Percentiles rank a stretch among this genome's conserved stretches.
These are phyloP conservation scores for Calonectria honghensis DNA, from an alignment of 2,329 filamentous ascomycete species.

Conservation along the genomic window DNA sequence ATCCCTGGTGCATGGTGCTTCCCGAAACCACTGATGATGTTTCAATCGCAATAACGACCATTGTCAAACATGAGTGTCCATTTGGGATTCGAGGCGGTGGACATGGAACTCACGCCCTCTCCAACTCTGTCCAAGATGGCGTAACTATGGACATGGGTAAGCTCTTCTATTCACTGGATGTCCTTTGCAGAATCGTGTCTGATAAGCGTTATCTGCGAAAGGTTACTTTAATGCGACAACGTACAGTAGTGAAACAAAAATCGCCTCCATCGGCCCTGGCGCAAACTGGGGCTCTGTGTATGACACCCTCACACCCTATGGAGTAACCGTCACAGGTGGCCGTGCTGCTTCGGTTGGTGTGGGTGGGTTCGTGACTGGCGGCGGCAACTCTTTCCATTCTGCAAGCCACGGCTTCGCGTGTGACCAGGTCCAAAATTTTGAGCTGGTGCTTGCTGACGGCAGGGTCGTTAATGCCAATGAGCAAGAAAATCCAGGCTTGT, in stretches of 20 bases:
- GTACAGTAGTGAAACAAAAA: neutral
- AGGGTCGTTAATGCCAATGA: neutral
- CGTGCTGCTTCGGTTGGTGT: neutral
- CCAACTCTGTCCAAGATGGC: neutral
- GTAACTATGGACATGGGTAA: slow-evolving; percentile 14
- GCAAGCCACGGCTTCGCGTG: neutral
- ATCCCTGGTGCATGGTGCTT: slow-evolving; percentile 10
- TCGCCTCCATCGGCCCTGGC: neutral
- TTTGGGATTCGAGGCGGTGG: slow-evolving; percentile 10
- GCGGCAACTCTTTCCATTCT: slow-evolving; percentile 5
- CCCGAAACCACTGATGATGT: neutral
- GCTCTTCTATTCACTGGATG: neutral
- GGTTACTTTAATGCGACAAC: neutral
- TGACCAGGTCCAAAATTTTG: neutral
- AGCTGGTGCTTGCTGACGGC: neutral
- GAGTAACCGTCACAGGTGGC: slow-evolving; percentile 1
- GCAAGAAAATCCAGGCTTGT: neutral
- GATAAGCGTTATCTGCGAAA: neutral
- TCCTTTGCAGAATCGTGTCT: too few species aligned
- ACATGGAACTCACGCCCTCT: slow-evolving; percentile 1
- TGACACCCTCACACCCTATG: neutral
- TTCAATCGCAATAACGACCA: neutral
- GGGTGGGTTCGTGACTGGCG: neutral
- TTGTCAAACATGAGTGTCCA: neutral
- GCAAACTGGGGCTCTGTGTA: neutral